Percentiles rank a stretch among this genome's conserved stretches.
phyloP scores from a whole-genome alignment of 768 basidiomycete genomes.

The Leccinum obscurum region DNA sequence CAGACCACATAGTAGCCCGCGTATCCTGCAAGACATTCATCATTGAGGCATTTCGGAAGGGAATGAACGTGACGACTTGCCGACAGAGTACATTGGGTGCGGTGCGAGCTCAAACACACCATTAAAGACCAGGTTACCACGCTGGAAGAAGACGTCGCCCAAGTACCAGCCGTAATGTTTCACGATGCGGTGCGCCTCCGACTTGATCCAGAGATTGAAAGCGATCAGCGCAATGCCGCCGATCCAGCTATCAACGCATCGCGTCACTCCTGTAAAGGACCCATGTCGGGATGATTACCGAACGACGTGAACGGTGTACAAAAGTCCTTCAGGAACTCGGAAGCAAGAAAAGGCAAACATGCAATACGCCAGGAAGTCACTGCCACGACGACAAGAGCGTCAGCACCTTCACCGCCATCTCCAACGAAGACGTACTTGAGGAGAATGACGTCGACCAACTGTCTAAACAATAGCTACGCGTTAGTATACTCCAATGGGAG shows the following conservation, averaged over 20 bases:
- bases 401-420: neutral
- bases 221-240: slow-evolving; percentile 81
- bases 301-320: slow-evolving; percentile 72
- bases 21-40: slow-evolving; percentile 82
- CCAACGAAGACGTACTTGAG: slow-evolving; percentile 68
- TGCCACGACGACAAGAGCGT: slow-evolving; percentile 32
- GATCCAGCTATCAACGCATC: slow-evolving; percentile 62
- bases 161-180: slow-evolving; percentile 99
- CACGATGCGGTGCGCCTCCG: slow-evolving; percentile 95
- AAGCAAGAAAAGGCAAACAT: slow-evolving; percentile 95
- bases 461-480: slow-evolving; percentile 93
- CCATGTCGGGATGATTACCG: slow-evolving; percentile 41
- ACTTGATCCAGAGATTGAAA: slow-evolving; percentile 99
- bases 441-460: slow-evolving; percentile 93
- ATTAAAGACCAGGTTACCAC: slow-evolving; percentile 93
- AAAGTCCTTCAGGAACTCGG: slow-evolving; percentile 78
- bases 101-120: slow-evolving; percentile 95
- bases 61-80: slow-evolving; percentile 30
- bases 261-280: neutral
- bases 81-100: slow-evolving; percentile 95
- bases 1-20: slow-evolving; percentile 99
- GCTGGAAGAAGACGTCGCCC: slow-evolving; percentile 92
- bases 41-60: neutral
- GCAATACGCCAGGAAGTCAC: slow-evolving; percentile 93
- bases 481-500: slow-evolving; percentile 95